Conservation (phyloP, 192 early-diverging fungal species). For the Backusella mclennaniae region DNA sequence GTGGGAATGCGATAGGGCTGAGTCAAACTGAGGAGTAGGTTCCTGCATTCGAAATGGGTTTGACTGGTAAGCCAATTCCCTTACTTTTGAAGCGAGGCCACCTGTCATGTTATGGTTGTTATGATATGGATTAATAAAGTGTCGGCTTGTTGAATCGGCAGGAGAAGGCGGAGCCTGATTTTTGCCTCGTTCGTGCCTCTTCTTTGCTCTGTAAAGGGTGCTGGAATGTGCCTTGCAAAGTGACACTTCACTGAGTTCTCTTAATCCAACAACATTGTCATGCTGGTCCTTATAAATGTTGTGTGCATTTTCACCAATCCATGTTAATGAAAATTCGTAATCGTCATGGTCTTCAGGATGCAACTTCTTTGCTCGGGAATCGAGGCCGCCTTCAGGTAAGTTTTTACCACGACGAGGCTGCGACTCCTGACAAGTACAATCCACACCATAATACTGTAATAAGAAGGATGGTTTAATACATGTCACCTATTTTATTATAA, state of each 20-base stretch:
- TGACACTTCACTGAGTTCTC: conserved; percentile 28
- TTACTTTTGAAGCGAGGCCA: conserved; percentile 17
- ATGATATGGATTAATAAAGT: background rate
- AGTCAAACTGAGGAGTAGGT: background rate
- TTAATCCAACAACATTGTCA: conserved; percentile 25
- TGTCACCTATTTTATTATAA: background rate
- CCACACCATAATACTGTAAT: conserved; percentile 27
- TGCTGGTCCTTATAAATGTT: conserved; percentile 27
- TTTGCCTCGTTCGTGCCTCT: conserved; percentile 20
- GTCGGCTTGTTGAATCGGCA: conserved; percentile 16
- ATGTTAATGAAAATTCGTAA: conserved; percentile 32
- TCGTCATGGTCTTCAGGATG: conserved; percentile 29
- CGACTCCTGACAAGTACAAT: conserved; percentile 27
- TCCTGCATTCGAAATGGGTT: background rate
- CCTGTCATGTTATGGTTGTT: background rate
- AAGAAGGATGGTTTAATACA: background rate
- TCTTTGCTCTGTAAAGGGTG: conserved; percentile 39
- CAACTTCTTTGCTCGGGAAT: conserved; percentile 37
- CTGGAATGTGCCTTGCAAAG: conserved; percentile 41
- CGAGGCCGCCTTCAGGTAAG: conserved; percentile 27
- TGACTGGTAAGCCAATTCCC: conserved; percentile 3
- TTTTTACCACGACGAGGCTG: conserved; percentile 37
- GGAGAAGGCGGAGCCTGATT: conserved; percentile 30
- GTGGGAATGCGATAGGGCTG: background rate
- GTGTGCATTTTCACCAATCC: conserved; percentile 35